Percentiles rank a stretch among this genome's conserved stretches.
Evolutionary conservation across 2,329 filamentous ascomycete species (phyloP).

Genomic region (Cyclaneusma minus): DNA sequence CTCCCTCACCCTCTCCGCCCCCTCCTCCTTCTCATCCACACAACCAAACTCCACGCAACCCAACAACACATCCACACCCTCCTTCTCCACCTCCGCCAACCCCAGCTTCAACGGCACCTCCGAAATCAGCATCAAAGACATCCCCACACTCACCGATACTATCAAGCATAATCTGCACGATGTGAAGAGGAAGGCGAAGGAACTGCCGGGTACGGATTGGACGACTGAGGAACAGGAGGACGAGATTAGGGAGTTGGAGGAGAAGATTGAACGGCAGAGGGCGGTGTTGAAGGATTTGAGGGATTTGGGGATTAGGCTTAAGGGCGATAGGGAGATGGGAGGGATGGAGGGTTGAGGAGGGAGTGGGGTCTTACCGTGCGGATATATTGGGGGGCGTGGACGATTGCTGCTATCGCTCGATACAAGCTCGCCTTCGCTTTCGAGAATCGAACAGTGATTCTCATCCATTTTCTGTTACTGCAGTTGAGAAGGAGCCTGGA

Average conservation of each 20-base stretch:
- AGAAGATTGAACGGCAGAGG: slow-evolving; percentile 45
- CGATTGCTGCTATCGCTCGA: no score
- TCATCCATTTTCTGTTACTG: no score
- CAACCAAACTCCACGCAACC: slow-evolving; percentile 15
- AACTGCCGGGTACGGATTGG: slow-evolving; percentile 55
- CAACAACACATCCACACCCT: slow-evolving; percentile 11
- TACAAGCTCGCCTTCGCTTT: no score
- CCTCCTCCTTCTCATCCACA: slow-evolving; percentile 5
- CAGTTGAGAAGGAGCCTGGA: no score
- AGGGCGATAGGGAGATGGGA: slow-evolving; percentile 18
- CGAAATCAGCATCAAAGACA: slow-evolving; percentile 43
- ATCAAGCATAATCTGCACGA: slow-evolving; percentile 75
- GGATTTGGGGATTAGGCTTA: slow-evolving; percentile 29
- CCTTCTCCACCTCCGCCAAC: slow-evolving; percentile 20
- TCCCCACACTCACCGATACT: slow-evolving; percentile 61
- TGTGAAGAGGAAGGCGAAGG: slow-evolving; percentile 49
- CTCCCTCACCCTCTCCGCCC: slow-evolving; percentile 21
- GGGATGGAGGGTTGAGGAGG: slow-evolving; percentile 17
- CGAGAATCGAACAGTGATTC: no score
- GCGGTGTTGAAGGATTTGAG: slow-evolving; percentile 38
- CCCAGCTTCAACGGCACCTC: slow-evolving; percentile 14
- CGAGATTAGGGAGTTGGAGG: slow-evolving; percentile 54
- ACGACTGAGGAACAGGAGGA: slow-evolving; percentile 51
- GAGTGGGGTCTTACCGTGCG: no score
- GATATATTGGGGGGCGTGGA: no score